Base-by-base conservation (phyloP, 164 flowering plant genomes). In the Stephania japonica region DNA sequence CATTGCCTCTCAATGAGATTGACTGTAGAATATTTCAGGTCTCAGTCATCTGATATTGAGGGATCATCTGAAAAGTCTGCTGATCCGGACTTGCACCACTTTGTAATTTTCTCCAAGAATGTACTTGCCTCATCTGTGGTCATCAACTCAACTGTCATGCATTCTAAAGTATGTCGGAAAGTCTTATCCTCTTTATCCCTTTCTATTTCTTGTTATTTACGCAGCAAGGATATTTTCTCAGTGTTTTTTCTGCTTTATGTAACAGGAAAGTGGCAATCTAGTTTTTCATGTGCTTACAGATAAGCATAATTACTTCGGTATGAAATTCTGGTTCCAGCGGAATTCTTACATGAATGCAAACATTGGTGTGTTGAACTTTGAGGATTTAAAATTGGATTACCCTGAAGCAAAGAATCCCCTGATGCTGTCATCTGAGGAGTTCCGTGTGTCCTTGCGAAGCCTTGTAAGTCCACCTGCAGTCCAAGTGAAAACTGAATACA, bases 1-100 rank as follows among this genome's bases (percentile, higher is more conserved):
- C 99, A 96, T 82, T 96, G 99, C 76, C 81, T 96, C 50, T 88
- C 95, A 21, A 90, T 93, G 97, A 85, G 90, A 79, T 81, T 96
- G 73, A 91, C 97, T 25, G 89, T 90, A 42, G 99, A 96, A 81
- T 89, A 87, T 84, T 96, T 96, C 78, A 82, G 77, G 76, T 82
- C 87, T 72, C 68, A 81, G 67, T 44, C 85, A 50, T 67, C 68
- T 21, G 83, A 80, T 75, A 53, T 59, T 74, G 91, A 90, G 66
- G 74, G 78, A 44, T 71, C 71, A 67, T 65, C 77, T 19, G 80
- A 87, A 62, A 88, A 82, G 74, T 85, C 65, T 71, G 68, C 71
- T 53, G 82, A 90, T 79, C 90, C 90, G 16, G 75, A 80, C 8
- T 67, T 87, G 83, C 84, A 85, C 62, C 97, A 96, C 73, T 90